A percentile compares a stretch with the other conserved stretches of the same genome.
These are phyloP conservation scores for Yamadazyma kitorensis DNA, from an alignment of 805 yeast genomes.

Conservation along the genomic window DNA sequence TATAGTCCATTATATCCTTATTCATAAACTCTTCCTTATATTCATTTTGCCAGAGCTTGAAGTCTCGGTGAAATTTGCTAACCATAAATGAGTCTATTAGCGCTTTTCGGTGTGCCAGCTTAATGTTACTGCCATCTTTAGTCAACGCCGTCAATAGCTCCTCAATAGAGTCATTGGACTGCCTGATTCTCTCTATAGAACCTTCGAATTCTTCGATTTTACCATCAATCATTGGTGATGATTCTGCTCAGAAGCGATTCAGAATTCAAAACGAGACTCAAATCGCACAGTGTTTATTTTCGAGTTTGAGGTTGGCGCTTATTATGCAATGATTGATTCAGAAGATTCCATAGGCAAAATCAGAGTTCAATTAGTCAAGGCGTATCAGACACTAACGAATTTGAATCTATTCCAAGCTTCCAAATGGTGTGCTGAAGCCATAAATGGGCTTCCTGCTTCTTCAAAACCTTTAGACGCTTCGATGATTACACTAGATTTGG, in stretches of 20 bases:
- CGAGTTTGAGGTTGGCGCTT: too few species aligned
- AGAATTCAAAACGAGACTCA: not conserved
- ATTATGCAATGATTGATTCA: too few species aligned
- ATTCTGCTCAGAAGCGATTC: not conserved
- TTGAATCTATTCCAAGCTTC: constrained; percentile 67
- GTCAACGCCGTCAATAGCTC: constrained; percentile 2
- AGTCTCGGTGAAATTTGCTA: constrained; percentile 27
- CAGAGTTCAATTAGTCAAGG: constrained; percentile 22
- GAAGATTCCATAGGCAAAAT: constrained; percentile 9
- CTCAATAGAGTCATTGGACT: constrained; percentile 5
- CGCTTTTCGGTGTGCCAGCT: constrained; percentile 16
- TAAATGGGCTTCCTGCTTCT: constrained; percentile 49
- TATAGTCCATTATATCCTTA: constrained; percentile 25
- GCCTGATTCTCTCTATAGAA: not conserved
- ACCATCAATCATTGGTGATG: too few species aligned
- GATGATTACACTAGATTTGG: constrained; percentile 11
- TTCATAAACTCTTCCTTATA: constrained; percentile 18
- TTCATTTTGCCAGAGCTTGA: constrained; percentile 26
- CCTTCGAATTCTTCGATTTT: too few species aligned
- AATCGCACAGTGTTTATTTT: not conserved
- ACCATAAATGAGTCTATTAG: constrained; percentile 35
- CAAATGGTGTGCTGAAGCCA: constrained; percentile 83
- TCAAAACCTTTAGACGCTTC: not conserved
- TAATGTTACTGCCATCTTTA: constrained; percentile 2
- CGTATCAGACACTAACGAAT: constrained; percentile 41